Percentiles rank a stretch among this genome's conserved stretches.
Conservation (phyloP, 2,329 filamentous ascomycete genomes). For the Fusarium sp. region DNA sequence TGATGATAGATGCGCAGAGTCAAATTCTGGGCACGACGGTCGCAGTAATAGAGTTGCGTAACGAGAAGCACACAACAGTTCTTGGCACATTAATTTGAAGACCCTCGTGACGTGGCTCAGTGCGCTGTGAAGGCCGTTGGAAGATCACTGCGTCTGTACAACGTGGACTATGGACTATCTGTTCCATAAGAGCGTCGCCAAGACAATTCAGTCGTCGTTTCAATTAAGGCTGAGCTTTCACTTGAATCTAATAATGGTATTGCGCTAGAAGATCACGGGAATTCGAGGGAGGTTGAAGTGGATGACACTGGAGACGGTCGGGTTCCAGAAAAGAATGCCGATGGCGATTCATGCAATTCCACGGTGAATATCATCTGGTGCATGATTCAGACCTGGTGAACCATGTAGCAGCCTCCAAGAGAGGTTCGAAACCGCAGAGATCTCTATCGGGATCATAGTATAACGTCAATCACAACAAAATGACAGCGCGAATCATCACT, state of each 20-base stretch:
- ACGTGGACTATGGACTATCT: not conserved
- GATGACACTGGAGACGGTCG: not conserved
- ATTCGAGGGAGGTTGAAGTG: not conserved
- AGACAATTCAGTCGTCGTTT: not conserved
- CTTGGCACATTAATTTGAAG: constrained; percentile 10
- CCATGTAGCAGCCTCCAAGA: not conserved
- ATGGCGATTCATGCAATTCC: not conserved
- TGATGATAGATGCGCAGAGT: not conserved
- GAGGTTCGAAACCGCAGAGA: no score
- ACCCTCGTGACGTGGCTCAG: constrained; percentile 16
- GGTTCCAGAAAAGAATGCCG: constrained; percentile 1
- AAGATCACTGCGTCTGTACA: not conserved
- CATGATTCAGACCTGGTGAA: no score
- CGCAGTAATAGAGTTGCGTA: constrained; percentile 11
- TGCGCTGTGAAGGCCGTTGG: not conserved
- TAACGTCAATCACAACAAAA: no score
- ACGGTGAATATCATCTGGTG: constrained; percentile 1
- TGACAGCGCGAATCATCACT: no score
- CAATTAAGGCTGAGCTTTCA: constrained; percentile 1
- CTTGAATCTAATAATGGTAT: constrained; percentile 5
- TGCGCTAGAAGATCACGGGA: not conserved
- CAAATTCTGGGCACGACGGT: not conserved
- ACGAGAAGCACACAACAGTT: not conserved
- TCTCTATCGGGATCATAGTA: no score
- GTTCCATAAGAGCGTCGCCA: constrained; percentile 1